phyloP scores from a whole-genome alignment of 306 rosid genomes.

The Ormosia semicastrata region DNA sequence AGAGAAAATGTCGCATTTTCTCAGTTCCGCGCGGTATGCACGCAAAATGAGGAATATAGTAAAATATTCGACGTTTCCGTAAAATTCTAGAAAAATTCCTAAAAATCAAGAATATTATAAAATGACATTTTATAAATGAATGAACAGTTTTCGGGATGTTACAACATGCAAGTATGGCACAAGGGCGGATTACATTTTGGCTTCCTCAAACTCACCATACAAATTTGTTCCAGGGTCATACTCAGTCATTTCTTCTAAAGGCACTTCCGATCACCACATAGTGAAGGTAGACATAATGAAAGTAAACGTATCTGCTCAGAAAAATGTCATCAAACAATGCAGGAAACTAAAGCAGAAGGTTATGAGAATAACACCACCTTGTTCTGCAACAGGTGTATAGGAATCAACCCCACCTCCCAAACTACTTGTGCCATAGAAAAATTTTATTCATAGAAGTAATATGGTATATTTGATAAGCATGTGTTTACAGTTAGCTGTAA shows the following conservation, averaged over 20 bases:
- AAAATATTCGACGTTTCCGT: too few species aligned
- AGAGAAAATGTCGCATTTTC: too few species aligned
- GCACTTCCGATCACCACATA: constrained; percentile 87
- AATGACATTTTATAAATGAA: too few species aligned
- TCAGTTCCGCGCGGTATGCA: too few species aligned
- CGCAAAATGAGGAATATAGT: too few species aligned
- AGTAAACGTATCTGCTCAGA: constrained; percentile 33
- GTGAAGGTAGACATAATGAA: constrained; percentile 67
- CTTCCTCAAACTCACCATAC: constrained; percentile 52
- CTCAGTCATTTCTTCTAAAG: constrained; percentile 78
- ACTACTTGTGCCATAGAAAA: constrained; percentile 16
- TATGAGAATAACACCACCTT: constrained; percentile 42
- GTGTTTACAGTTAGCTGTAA: background rate
- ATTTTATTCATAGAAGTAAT: background rate
- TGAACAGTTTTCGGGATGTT: too few species aligned
- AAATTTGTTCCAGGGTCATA: constrained; percentile 77
- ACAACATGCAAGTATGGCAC: constrained; percentile 94
- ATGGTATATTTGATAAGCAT: background rate
- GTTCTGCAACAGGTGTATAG: constrained; percentile 49
- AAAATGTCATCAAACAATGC: constrained; percentile 44
- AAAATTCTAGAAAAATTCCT: too few species aligned
- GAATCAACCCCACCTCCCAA: constrained; percentile 41
- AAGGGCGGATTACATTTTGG: constrained; percentile 74
- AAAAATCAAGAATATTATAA: too few species aligned
- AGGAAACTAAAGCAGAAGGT: constrained; percentile 49